A percentile compares a stretch with the other conserved stretches of the same genome.
Evolutionary conservation across 2,329 filamentous ascomycete species (phyloP).

Genomic region (Epichloe baconii): DNA sequence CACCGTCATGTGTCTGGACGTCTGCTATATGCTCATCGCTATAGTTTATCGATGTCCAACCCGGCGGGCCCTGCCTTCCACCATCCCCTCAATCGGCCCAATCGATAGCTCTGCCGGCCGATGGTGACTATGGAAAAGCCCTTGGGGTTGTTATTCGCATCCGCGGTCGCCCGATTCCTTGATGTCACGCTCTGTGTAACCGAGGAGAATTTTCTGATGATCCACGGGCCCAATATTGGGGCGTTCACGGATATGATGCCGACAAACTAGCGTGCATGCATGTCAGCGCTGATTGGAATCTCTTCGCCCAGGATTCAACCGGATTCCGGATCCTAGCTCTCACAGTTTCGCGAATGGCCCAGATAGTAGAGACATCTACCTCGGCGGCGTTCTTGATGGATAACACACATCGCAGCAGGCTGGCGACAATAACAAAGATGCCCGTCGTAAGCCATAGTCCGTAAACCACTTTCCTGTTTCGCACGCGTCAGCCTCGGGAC

Average conservation of each 20-base stretch:
- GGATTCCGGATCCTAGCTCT: neutral
- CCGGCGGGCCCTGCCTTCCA: constrained; percentile 4
- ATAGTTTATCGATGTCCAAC: constrained; percentile 12
- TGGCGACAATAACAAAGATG: constrained; percentile 14
- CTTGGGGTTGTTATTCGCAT: neutral
- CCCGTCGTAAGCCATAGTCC: constrained; percentile 13
- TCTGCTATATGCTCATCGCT: constrained; percentile 11
- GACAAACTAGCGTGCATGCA: constrained; percentile 8
- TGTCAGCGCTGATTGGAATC: neutral
- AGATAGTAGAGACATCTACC: constrained; percentile 13
- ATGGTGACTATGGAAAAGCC: constrained; percentile 10
- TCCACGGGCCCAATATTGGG: constrained; percentile 13
- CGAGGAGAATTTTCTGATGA: constrained; percentile 9
- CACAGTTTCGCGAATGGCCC: constrained; percentile 15
- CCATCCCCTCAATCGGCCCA: constrained; percentile 9
- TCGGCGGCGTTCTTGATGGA: constrained; percentile 10
- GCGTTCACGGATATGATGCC: constrained; percentile 13
- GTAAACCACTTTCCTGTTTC: constrained; percentile 11
- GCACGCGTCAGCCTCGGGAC: neutral
- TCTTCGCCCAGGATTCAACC: neutral
- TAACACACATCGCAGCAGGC: constrained; percentile 12
- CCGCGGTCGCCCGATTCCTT: neutral
- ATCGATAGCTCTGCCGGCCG: constrained; percentile 8
- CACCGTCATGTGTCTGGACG: neutral
- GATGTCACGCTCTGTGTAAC: constrained; percentile 7